Percentiles rank a stretch among this genome's conserved stretches.
These are phyloP conservation scores for Lachancea kluyveri DNA, from an alignment of 805 yeast genomes.

Conservation along the genomic window DNA sequence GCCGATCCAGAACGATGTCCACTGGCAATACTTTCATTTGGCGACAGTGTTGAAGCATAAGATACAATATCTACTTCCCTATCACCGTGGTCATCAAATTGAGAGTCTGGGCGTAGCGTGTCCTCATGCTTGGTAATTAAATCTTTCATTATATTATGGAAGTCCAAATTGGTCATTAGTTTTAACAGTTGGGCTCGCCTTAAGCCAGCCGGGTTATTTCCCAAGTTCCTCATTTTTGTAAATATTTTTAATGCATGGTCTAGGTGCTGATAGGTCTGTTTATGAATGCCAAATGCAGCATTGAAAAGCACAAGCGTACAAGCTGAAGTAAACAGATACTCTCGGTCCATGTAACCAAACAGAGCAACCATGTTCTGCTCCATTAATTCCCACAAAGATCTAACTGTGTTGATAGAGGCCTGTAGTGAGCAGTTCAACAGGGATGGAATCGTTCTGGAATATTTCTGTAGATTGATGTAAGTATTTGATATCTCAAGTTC, in stretches of 20 bases:
- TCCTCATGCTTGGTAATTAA: constrained; percentile 55
- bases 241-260: constrained; percentile 68
- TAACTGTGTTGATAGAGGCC: constrained; percentile 69
- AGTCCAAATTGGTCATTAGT: constrained; percentile 58
- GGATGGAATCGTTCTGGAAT: constrained; percentile 62
- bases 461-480: constrained; percentile 58
- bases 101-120: constrained; percentile 17
- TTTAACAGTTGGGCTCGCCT: constrained; percentile 67
- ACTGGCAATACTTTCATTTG: neutral
- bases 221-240: constrained; percentile 68
- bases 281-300: constrained; percentile 77
- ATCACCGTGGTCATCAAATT: constrained; percentile 15
- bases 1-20: neutral
- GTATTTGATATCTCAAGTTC: constrained; percentile 41
- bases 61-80: constrained; percentile 16
- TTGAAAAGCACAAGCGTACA: constrained; percentile 68
- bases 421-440: constrained; percentile 71
- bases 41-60: constrained; percentile 14
- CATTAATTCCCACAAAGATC: constrained; percentile 66
- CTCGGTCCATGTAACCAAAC: constrained; percentile 85
- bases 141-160: constrained; percentile 56
- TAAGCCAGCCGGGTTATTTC: constrained; percentile 75
- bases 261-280: constrained; percentile 62
- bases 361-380: constrained; percentile 79
- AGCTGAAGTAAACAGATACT: constrained; percentile 69